Evolutionary conservation across 441 rosid species (phyloP).

Genomic region (Theobroma grandiflorum): DNA sequence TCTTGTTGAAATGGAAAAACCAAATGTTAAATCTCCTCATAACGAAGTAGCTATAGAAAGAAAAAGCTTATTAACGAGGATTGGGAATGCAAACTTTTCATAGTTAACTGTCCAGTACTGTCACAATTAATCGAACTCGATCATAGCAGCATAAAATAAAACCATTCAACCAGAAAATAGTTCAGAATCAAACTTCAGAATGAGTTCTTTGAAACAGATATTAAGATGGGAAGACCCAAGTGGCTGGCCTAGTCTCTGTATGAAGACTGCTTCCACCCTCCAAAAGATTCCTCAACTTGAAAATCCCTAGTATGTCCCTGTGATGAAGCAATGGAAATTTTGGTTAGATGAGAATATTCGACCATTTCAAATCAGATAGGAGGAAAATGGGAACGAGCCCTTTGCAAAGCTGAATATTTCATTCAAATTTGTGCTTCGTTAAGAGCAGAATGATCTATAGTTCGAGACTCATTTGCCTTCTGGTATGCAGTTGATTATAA

Average conservation of each 20-base stretch:
- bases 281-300: slow-evolving; percentile 28
- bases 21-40: neutral
- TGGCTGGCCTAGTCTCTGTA: neutral
- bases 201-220: neutral
- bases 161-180: neutral
- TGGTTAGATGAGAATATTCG: neutral
- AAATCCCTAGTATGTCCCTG: neutral
- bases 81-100: neutral
- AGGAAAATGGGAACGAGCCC: neutral
- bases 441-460: neutral
- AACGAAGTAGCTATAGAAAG: neutral
- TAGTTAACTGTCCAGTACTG: neutral
- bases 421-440: neutral
- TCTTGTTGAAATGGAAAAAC: neutral
- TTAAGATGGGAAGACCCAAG: neutral
- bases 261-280: slow-evolving; percentile 63
- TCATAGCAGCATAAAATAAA: neutral
- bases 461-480: neutral
- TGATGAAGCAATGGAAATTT: neutral
- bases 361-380: neutral
- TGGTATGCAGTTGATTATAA: neutral
- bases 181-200: neutral
- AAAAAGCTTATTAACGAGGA: neutral
- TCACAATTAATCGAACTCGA: neutral
- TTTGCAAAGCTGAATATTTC: neutral